Evolutionary conservation across 805 yeast genomes (phyloP), one percentile per base, ranked within the genome.

Genomic region (Myxozyma neotropica): DNA sequence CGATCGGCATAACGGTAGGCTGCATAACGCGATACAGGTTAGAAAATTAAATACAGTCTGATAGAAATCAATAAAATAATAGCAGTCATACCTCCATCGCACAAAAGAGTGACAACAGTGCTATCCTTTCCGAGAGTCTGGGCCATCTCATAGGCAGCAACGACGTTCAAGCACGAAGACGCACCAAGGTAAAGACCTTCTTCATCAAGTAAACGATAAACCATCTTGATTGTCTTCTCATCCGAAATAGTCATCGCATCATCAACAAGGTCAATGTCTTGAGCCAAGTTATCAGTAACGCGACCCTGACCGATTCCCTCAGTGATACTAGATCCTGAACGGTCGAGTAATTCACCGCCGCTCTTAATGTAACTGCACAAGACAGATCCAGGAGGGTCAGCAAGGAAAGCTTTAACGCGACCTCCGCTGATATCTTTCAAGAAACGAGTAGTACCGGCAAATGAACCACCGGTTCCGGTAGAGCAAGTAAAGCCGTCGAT

Each of bases 291-390:
- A 64, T 82, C 87, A 4, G 97, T 92, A 68, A 92, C 87, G 68
- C 97, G 81, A 48, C 96, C 96, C 75, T 92, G 97, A 29, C 97
- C 97, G 75, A 92, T 90, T 33, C 97, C 97, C 76, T 92, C 97
- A 29, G 97, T 92, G 73, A 92, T 90, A 0, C 96, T 87, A 2
- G 89, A 83, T 31, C 97, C 97, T 0, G 81, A 79, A 69, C 91
- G 82, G 44, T 83, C 89, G 57, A 86, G 74, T 10, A 81, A 79
- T 70, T 85, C 77, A 33, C 93, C 93, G 17, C 84, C 83, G 4
- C 88, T 78, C 61, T 83, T 84, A 61, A 92, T 83, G 71, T 86
- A 90, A 8, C 90, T 83, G 75, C 88, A 89, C 47, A 92, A 79
- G 51, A 88, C 88, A 2, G 94, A 86, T 58, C 97, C 97, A 13